Evolutionary conservation across 352 stramenopile genomes (phyloP), one percentile per base, ranked within the genome.

Genomic region (Globisporangium polare): DNA sequence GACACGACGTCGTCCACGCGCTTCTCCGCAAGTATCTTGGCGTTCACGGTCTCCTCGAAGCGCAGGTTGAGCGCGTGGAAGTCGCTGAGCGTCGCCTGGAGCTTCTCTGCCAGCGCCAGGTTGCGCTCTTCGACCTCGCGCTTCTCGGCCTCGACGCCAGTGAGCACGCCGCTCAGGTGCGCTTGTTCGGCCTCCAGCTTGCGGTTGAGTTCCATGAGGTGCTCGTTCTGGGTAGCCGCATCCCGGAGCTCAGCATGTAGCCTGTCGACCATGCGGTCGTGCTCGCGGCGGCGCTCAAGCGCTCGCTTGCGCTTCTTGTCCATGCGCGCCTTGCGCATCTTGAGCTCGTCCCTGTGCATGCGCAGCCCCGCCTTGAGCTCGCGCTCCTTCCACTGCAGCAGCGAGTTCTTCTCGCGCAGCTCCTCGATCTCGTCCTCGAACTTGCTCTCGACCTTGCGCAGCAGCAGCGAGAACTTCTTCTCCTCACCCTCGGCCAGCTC

Each of bases 401-500:
- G 66, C 15, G 81, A 75, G 63, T 88, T 88, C 46, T 83, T 72
- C 55, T 92, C 78, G 41, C 83, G 83, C 7, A 93, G 72, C 42
- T 76, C 67, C 53, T 93, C 83, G 18, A 93, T 69, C 52, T 94
- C 81, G 64, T 93, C 83, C 60, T 86, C 71, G 55, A 89, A 89
- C 58, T 90, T 90, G 60, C 76, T 88, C 65, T 94, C 85, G 18
- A 92, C 58, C 50, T 89, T 86, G 39, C 85, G 81, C 52, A 92
- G 67, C 52, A 92, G 72, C 63, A 92, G 60, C 65, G 85, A 88
- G 60, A 92, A 72, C 46, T 78, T 80, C 62, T 71, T 73, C 42
- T 78, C 69, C 50, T 75, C 73, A 60, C 67, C 65, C 47, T 72
- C 73, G 29, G 51, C 55, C 45, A 56, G 52, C 47, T 60, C 68